Evolutionary conservation across 164 flowering plant species (phyloP).

Genomic region (Tinospora cordifolia): DNA sequence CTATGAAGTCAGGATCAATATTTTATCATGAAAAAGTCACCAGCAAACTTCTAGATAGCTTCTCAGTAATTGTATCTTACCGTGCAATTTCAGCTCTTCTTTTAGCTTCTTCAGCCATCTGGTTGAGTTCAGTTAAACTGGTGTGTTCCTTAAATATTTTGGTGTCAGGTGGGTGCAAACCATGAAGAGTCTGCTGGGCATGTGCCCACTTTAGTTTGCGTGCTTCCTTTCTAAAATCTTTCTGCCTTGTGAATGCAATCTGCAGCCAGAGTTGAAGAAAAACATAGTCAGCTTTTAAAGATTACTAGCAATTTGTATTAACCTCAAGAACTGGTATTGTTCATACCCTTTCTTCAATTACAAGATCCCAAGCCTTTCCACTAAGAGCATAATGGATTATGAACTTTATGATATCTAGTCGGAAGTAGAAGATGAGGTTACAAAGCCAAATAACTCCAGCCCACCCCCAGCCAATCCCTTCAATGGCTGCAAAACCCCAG

Average conservation of each 20-base stretch:
- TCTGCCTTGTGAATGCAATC: conserved; percentile 79
- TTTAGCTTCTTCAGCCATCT: conserved; percentile 90
- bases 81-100: conserved; percentile 88
- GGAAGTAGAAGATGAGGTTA: conserved; percentile 60
- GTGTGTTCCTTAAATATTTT: conserved; percentile 54
- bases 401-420: conserved; percentile 74
- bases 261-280: conserved; percentile 19
- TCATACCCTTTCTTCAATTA: conserved; percentile 70
- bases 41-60: background rate
- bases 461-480: conserved; percentile 97
- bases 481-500: conserved; percentile 73
- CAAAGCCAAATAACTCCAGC: conserved; percentile 89
- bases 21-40: background rate
- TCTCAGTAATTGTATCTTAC: conserved; percentile 19
- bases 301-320: background rate
- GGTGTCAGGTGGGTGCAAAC: conserved; percentile 65
- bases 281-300: background rate
- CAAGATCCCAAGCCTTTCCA: conserved; percentile 88
- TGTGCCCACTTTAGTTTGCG: conserved; percentile 85
- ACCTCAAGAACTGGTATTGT: background rate
- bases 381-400: conserved; percentile 62
- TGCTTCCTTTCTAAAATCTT: conserved; percentile 82
- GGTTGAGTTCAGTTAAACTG: conserved; percentile 62
- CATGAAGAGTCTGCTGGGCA: conserved; percentile 52
- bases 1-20: no score